Percentiles rank a stretch among this genome's conserved stretches.
Evolutionary conservation across 1,284 basidiomycete species (phyloP).

Genomic region (Ceratobasidium sp.): DNA sequence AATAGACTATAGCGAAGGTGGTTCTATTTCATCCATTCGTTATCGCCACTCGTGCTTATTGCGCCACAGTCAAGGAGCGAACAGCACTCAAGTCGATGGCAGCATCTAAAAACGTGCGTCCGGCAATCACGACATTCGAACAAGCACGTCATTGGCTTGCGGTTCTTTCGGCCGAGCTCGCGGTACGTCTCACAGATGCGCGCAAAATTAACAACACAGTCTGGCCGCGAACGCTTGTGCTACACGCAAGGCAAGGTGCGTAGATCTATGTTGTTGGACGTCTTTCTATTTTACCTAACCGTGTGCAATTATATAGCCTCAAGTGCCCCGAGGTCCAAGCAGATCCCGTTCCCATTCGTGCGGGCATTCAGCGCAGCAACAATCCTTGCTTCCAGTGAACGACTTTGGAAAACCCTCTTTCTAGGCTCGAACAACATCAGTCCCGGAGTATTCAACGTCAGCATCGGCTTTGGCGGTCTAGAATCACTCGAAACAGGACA

Average conservation of each 20-base stretch:
- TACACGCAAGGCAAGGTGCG: conserved; percentile 77
- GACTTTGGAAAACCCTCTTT: conserved; percentile 88
- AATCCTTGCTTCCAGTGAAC: conserved; percentile 81
- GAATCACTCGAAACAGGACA: conserved; percentile 85
- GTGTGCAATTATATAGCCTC: conserved; percentile 63
- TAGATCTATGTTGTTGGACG: neutral
- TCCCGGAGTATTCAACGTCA: conserved; percentile 78
- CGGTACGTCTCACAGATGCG: conserved; percentile 85
- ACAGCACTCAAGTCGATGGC: conserved; percentile 89
- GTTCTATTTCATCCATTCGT: conserved; percentile 34
- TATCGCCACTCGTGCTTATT: neutral
- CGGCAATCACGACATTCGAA: conserved; percentile 73
- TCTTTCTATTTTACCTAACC: conserved; percentile 35
- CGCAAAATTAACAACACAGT: conserved; percentile 76
- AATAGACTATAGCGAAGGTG: conserved; percentile 90
- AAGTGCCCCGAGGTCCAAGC: conserved; percentile 75
- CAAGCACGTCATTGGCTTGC: conserved; percentile 91
- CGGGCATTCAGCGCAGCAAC: conserved; percentile 77
- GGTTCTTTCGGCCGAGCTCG: conserved; percentile 89
- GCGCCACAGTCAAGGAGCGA: conserved; percentile 81
- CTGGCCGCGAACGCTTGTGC: conserved; percentile 92
- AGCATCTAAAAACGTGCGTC: conserved; percentile 89
- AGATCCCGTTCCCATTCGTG: conserved; percentile 84
- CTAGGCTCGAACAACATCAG: conserved; percentile 54
- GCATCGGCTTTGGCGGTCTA: conserved; percentile 85